Conservation (phyloP, 257 asterid genomes). For the Gardenia jasminoides region DNA sequence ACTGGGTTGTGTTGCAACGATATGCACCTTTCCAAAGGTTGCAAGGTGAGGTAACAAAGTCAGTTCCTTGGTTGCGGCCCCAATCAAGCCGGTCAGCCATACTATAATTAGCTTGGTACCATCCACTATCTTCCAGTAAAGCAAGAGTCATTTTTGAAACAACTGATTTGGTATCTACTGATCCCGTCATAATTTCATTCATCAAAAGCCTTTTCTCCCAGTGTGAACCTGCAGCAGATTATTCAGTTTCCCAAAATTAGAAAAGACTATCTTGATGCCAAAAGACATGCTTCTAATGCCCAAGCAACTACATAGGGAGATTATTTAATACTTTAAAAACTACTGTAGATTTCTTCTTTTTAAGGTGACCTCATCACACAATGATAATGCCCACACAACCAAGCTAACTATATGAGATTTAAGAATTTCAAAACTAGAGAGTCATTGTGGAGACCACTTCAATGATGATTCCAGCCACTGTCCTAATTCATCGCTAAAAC, state of each 20-base stretch:
- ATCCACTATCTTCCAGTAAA: constrained; percentile 92
- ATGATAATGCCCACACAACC: not conserved
- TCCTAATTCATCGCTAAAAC: not conserved
- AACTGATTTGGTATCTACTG: constrained; percentile 95
- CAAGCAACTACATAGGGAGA: not conserved
- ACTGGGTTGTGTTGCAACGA: constrained; percentile 85
- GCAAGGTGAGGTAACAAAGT: constrained; percentile 82
- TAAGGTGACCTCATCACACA: not conserved
- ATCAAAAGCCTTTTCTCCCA: constrained; percentile 97
- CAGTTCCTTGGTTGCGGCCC: constrained; percentile 91
- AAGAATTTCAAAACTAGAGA: not conserved
- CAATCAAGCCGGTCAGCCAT: constrained; percentile 92
- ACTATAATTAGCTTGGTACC: constrained; percentile 92
- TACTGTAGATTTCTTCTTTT: not conserved
- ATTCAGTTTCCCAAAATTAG: constrained; percentile 14
- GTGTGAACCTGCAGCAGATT: constrained; percentile 70
- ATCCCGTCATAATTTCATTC: constrained; percentile 98
- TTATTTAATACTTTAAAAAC: not conserved
- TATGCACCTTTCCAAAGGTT: constrained; percentile 91
- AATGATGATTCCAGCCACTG: not conserved
- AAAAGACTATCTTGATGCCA: constrained; percentile 12
- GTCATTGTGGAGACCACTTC: not conserved
- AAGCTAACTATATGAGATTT: not conserved
- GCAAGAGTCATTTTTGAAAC: constrained; percentile 96
- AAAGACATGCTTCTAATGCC: not conserved